phyloP scores from a whole-genome alignment of 805 yeast species.

The Candida succiphila region DNA sequence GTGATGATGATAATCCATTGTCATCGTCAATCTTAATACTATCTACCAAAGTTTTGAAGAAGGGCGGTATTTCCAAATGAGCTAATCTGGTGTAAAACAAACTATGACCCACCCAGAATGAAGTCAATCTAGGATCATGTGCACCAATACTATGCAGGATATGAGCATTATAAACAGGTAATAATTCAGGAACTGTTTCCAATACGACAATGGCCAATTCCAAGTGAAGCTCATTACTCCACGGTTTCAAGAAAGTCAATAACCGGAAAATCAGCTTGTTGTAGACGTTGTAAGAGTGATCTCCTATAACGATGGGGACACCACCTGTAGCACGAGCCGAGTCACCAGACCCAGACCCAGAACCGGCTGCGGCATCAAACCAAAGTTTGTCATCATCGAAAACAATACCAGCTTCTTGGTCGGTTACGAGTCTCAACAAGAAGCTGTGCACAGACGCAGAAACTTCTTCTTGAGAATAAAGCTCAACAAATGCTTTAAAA shows the following conservation, averaged over 20 bases:
- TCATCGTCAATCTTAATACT: background rate
- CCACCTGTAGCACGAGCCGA: conserved; percentile 24
- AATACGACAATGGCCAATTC: conserved; percentile 44
- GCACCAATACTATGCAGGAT: conserved; percentile 50
- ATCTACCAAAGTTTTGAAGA: conserved; percentile 9
- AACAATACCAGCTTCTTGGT: conserved; percentile 35
- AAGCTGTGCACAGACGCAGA: conserved; percentile 33
- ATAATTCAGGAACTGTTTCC: conserved; percentile 50
- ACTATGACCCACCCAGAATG: conserved; percentile 77
- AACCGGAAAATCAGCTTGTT: conserved; percentile 61
- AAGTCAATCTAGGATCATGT: conserved; percentile 70
- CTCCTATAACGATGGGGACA: conserved; percentile 35
- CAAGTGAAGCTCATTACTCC: conserved; percentile 64
- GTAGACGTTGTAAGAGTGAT: conserved; percentile 44
- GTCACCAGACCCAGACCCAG: conserved; percentile 8
- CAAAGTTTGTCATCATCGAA: conserved; percentile 42
- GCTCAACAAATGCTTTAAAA: conserved; percentile 42
- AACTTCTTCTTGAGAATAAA: conserved; percentile 28
- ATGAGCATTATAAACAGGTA: conserved; percentile 59
- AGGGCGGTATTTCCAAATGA: conserved; percentile 42
- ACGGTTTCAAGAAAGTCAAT: conserved; percentile 61
- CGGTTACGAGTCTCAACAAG: conserved; percentile 38
- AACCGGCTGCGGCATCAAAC: conserved; percentile 18
- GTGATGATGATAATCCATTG: background rate
- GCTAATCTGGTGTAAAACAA: conserved; percentile 50